Evolutionary conservation across 2,329 filamentous ascomycete species (phyloP).

Genomic region (Pseudocercospora pini-densiflorae): DNA sequence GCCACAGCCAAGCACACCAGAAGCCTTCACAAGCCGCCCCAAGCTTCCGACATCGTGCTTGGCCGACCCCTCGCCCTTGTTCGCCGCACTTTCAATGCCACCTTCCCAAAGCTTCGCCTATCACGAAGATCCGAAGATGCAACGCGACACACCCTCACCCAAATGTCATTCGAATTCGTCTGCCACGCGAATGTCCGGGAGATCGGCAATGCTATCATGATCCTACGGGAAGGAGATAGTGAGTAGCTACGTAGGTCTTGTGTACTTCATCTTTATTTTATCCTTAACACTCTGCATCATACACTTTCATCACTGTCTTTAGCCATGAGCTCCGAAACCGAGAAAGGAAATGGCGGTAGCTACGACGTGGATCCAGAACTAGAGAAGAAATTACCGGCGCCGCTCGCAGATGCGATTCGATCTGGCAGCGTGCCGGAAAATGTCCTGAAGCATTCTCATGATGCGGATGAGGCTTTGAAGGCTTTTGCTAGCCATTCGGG

Average conservation of each 20-base stretch:
- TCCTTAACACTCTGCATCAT: not conserved
- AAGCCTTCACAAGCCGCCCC: not conserved
- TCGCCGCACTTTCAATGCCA: not conserved
- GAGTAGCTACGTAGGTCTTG: not conserved
- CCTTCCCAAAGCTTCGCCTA: slow-evolving; percentile 7
- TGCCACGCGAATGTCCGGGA: not conserved
- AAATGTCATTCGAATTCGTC: not conserved
- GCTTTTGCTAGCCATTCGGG: slow-evolving; percentile 57
- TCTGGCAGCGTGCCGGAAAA: slow-evolving; percentile 38
- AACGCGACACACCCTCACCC: not conserved
- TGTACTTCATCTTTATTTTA: not conserved
- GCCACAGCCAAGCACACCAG: not conserved
- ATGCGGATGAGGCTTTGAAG: slow-evolving; percentile 66
- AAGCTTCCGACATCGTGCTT: not conserved
- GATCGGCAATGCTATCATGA: not conserved
- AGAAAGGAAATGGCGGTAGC: not conserved
- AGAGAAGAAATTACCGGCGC: slow-evolving; percentile 33
- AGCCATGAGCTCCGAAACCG: not conserved
- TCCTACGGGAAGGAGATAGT: not conserved
- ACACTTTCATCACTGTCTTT: not conserved
- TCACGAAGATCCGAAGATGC: not conserved
- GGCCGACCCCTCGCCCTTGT: not conserved
- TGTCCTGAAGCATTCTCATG: slow-evolving; percentile 58
- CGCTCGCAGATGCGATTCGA: slow-evolving; percentile 34
- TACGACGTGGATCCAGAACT: slow-evolving; percentile 28